Evolutionary conservation across 495 filamentous ascomycete species (phyloP), one percentile per base, ranked within the genome.

Genomic region (Lineolata rhizophorae): DNA sequence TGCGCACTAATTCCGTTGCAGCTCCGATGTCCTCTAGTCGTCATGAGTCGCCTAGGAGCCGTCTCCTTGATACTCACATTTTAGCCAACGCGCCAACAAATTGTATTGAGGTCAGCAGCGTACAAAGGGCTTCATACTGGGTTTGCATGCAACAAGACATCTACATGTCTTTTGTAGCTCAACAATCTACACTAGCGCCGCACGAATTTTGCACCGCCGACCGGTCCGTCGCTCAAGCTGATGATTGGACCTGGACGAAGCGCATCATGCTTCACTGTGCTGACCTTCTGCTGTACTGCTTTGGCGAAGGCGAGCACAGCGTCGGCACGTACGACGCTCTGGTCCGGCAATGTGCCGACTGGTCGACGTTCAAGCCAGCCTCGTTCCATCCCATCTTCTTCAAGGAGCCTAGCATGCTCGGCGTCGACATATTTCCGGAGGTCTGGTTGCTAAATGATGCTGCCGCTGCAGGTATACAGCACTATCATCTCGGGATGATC

Each of bases 141-240:
- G 61, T 70, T 19, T 61, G 60, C 5, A 52, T 70, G n/a, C n/a
- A n/a, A n/a, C n/a, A n/a, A 35, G 62, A 66, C 36, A 65, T 70
- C 22, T 65, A 65, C 42, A 51, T 44, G 19, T 64, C 64, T 3
- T 62, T 66, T 33, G 58, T 61, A n/a, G 61, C 54, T 4, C 52
- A 59, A 19, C 45, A 54, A 35, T 41, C 51, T 2, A 53, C 66
- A 8, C 43, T 53, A 11, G 41, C 62, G 4, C 34, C 32, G 1
- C 25, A 37, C 2, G 32, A 42, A 24, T 38, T 36, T 17, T 42
- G 34, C 18, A 55, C 45, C 31, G 44, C 61, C 35, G 54, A 64
- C 32, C 53, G 57, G 20, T 56, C 55, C 0, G 42, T 60, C 6
- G 41, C 44, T 0, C 38, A 47, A 1, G 47, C 53, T 0, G 50